These are phyloP conservation scores for Camelina sativa DNA, from an alignment of 345 rosid species.

Conservation along the genomic window DNA sequence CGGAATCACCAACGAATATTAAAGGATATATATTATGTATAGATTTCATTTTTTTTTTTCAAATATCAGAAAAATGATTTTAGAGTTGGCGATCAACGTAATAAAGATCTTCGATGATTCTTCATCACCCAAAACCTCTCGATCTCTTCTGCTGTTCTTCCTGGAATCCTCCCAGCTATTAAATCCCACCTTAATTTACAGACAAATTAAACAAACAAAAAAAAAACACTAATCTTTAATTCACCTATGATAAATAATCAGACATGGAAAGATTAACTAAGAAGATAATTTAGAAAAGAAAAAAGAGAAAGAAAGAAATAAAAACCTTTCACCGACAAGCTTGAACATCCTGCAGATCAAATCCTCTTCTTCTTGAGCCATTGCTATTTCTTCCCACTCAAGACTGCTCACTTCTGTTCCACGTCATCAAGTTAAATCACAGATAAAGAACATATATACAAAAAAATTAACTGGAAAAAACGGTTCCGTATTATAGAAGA, in stretches of 20 bases:
- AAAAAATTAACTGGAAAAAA: background rate
- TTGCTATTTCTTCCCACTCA: constrained; percentile 51
- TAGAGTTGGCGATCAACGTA: constrained; percentile 33
- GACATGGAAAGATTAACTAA: background rate
- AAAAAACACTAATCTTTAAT: background rate
- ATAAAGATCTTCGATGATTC: constrained; percentile 37
- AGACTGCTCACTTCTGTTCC: constrained; percentile 55
- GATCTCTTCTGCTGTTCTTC: constrained; percentile 67
- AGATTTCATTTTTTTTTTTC: background rate
- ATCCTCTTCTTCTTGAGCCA: constrained; percentile 65
- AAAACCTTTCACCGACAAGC: constrained; percentile 62
- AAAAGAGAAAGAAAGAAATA: constrained; percentile 8
- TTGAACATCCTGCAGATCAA: constrained; percentile 56
- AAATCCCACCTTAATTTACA: constrained; percentile 56
- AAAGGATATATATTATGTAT: constrained; percentile 25
- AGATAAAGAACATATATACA: too few relatives aligned
- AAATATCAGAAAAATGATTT: background rate
- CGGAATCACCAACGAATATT: constrained; percentile 26
- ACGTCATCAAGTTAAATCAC: constrained; percentile 16
- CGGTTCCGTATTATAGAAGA: background rate
- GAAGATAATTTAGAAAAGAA: background rate
- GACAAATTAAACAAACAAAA: background rate
- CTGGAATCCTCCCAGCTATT: constrained; percentile 80
- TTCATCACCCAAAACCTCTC: constrained; percentile 67
- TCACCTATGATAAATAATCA: background rate